Evolutionary conservation across 2,329 filamentous ascomycete genomes (phyloP), one percentile per base, ranked within the genome.

Genomic region (Aureobasidium sp.): DNA sequence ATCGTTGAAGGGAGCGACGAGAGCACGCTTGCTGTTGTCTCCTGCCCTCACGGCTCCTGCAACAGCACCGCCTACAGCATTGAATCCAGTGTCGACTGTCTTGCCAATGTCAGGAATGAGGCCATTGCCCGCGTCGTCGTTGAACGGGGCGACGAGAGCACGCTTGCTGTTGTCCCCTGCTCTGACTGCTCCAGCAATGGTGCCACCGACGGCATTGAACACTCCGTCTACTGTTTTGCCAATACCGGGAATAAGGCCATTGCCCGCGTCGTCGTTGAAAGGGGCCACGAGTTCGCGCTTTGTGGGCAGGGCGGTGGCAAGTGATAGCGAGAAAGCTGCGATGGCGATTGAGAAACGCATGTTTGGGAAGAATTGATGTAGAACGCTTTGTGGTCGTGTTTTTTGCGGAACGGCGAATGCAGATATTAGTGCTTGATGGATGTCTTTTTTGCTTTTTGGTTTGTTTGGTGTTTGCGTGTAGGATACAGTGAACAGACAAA

Each of bases 321-420:
- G 49, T 2, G 49, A 53, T 2, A 35, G 9, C 2, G 22, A 53
- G 14, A 27, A 14, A 3, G 29, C 49, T 14, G 33, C 33, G 17
- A 53, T 53, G 33, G 49, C 33, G 49, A 53, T 22, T 1, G 49
- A 15, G 49, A 53, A 53, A 53, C 49, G 49, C 49, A 53, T 53
- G 5, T 3, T 39, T n/a, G 49, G 4, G n/a, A 24, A 2, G 24
- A 24, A 24, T 24, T 24, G 22, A 50, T 22, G 29, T 5, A 7
- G n/a, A 14, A 14, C 12, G 8, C 9, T 42, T 42, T 33, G 0
- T 19, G 7, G 9, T 4, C 12, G n/a, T 2, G 29, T 31, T 15
- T 31, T 29, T 6, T 1, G 9, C 14, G 9, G 9, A 2, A 22
- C 15, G 7, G n/a, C 6, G 35, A n/a, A 33, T 35, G 1, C 2